These are phyloP conservation scores for Aureobasidium leucospermi DNA, from an alignment of 2,329 filamentous ascomycete species.

Conservation along the genomic window DNA sequence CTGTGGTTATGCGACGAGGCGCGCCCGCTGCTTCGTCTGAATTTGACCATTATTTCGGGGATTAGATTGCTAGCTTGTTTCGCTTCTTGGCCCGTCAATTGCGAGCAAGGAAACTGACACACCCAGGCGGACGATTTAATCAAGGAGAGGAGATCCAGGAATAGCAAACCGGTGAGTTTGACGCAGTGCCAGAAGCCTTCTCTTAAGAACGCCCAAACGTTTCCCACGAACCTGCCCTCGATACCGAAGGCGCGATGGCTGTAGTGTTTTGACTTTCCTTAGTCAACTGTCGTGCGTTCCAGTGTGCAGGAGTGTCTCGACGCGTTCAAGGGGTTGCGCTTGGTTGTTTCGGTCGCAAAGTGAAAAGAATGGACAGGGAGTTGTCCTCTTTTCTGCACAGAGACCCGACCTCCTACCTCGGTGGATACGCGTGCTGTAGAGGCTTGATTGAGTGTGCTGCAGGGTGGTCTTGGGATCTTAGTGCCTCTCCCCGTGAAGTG, in stretches of 20 bases:
- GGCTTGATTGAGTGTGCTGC: not conserved
- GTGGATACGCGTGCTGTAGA: not conserved
- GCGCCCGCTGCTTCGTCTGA: not conserved
- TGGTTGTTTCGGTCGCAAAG: not conserved
- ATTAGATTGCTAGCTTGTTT: slow-evolving; percentile 12
- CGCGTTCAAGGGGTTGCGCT: slow-evolving; percentile 1
- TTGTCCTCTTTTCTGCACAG: not conserved
- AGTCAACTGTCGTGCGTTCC: not conserved
- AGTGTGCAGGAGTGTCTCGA: not conserved
- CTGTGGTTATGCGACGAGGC: slow-evolving; percentile 5
- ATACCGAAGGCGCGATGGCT: not conserved
- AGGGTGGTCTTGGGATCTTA: not conserved
- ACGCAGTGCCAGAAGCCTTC: not conserved
- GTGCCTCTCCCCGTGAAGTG: not conserved
- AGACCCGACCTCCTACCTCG: not conserved
- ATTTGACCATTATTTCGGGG: slow-evolving; percentile 5
- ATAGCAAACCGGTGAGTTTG: not conserved
- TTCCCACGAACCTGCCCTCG: not conserved
- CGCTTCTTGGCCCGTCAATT: slow-evolving; percentile 7
- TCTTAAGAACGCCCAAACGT: not conserved
- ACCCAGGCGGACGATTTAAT: not conserved
- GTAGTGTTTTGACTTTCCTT: not conserved
- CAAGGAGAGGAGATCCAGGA: not conserved
- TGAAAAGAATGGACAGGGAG: not conserved
- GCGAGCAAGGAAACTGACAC: not conserved